Evolutionary conservation across 2,329 filamentous ascomycete genomes (phyloP), one percentile per base, ranked within the genome.

Genomic region (Paracamarosporium sp.): DNA sequence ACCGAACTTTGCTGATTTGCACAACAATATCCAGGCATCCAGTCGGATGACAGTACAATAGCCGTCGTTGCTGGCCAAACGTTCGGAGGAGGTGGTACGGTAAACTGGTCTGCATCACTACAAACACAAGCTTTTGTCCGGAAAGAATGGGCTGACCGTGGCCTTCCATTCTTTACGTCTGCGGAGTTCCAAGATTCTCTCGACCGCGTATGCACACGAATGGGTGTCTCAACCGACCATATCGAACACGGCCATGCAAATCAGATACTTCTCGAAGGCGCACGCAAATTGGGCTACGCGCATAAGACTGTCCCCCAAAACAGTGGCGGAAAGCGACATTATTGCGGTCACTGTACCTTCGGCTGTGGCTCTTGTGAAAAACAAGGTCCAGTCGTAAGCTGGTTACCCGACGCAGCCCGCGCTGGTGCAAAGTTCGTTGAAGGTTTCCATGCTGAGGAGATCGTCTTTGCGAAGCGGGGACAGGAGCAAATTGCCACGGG

Each of bases 31-130:
- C 2, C 15, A 43, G 48, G 25, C 22, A 51, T 63, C 38, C 47
- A 41, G 24, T 25, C 62, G 0, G 78, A 82, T 33, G 79, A 80
- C 55, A 74, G 64, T 27, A 73, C 84, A 5, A 80, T 89, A 30
- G 84, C 79, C 15, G 75, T 94, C 12, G 73, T 91, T 2, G 86
- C 90, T 0, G 93, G 91, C 1, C 85, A 86, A 55, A 86, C 86
- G 30, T 96, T 90, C 86, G 93, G 93, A 28, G 93, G 93, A 40
- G 93, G 93, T 54, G 93, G 93, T 5, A 92, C 91, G 0, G 78
- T 97, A 66, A 97, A 97, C 76, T 97, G 93, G 93, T 90, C 81
- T 24, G 86, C 86, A 5, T 83, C 82, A 4, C 71, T 88, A 15
- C 85, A 88, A 64, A 90, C 91, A 0, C 91, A 94, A 70, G 87